Evolutionary conservation across 148 eudicot species (phyloP), one percentile per base, ranked within the genome.

Genomic region (Amaranthus palmeri): DNA sequence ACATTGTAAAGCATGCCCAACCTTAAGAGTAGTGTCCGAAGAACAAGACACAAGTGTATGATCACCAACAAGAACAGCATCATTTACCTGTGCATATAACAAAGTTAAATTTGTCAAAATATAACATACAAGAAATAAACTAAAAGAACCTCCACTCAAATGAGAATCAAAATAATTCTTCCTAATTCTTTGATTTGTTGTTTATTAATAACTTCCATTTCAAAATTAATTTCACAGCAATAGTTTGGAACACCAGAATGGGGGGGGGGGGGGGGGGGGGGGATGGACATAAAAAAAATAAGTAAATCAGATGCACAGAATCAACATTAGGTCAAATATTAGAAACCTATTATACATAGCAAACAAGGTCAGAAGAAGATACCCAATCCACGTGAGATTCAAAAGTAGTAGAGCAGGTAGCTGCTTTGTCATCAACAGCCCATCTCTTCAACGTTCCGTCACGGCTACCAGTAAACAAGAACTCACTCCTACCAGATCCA

Each of bases 341-440:
- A 60, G 46, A 47, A 56, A 18, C 25, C n/a, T 2, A 18, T 11
- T 13, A 53, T 40, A 7, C 36, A 78, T 41, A 14, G 12, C 69
- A 45, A 79, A 6, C 56, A 58, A 53, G 41, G 68, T 17, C 54
- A 45, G 57, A 74, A 49, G 69, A 54, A 69, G 60, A 42, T 90
- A 93, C 98, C 98, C 98, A 93, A 77, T 93, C 98, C 53, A 91
- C 84, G 81, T 93, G 98, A 9, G 98, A 91, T 85, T 93, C 98
- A 81, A 89, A 93, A 69, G 96, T 93, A 74, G 91, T 81, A 56
- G 98, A 85, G 84, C 85, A 93, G 47, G 87, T 80, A 69, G 96
- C 90, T 74, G 75, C 76, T 68, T 86, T 86, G 68, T 85, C 96
- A 69, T 80, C 79, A 73, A 93, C 59, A 56, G 83, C 69, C 98